These are phyloP conservation scores for Dothiorella sarmentorum DNA, from an alignment of 2,329 filamentous ascomycete species.

Conservation along the genomic window DNA sequence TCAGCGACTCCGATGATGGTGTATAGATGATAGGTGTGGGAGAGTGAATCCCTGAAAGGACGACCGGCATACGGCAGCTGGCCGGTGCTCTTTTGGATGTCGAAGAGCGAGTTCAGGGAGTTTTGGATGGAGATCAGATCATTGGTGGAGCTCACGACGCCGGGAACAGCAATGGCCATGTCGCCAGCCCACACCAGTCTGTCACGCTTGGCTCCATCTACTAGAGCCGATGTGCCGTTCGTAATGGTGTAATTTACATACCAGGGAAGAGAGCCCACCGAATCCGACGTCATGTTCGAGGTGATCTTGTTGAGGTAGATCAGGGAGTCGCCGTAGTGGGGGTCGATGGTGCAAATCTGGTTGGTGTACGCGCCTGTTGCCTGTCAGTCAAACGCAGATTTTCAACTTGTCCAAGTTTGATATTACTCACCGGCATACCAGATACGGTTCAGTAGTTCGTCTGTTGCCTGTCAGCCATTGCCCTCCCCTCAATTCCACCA, in stretches of 20 bases:
- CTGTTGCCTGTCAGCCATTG: slow-evolving; percentile 21
- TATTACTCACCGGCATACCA: slow-evolving; percentile 43
- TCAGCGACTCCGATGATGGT: slow-evolving; percentile 46
- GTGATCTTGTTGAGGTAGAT: slow-evolving; percentile 27
- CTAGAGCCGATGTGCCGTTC: slow-evolving; percentile 36
- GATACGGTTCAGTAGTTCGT: slow-evolving; percentile 43
- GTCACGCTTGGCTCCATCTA: slow-evolving; percentile 43
- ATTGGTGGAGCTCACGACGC: slow-evolving; percentile 33
- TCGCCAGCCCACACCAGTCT: slow-evolving; percentile 47
- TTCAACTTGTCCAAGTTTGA: no score
- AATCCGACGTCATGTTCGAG: slow-evolving; percentile 29
- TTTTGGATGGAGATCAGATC: slow-evolving; percentile 47
- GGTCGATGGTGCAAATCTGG: slow-evolving; percentile 40
- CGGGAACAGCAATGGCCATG: slow-evolving; percentile 50
- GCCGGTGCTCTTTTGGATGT: slow-evolving; percentile 29
- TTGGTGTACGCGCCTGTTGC: slow-evolving; percentile 38
- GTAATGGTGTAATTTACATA: slow-evolving; percentile 38
- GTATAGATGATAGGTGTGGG: slow-evolving; percentile 56
- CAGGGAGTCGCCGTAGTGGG: slow-evolving; percentile 34
- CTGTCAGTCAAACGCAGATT: no score
- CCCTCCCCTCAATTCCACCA: not conserved
- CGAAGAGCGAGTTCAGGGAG: slow-evolving; percentile 30
- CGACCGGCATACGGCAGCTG: slow-evolving; percentile 47
- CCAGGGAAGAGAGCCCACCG: slow-evolving; percentile 35
- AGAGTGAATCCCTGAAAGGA: slow-evolving; percentile 40